Percentiles rank a stretch among this genome's conserved stretches.
phyloP scores from a whole-genome alignment of 2,329 filamentous ascomycete genomes.

The Talaromyces islandicus region DNA sequence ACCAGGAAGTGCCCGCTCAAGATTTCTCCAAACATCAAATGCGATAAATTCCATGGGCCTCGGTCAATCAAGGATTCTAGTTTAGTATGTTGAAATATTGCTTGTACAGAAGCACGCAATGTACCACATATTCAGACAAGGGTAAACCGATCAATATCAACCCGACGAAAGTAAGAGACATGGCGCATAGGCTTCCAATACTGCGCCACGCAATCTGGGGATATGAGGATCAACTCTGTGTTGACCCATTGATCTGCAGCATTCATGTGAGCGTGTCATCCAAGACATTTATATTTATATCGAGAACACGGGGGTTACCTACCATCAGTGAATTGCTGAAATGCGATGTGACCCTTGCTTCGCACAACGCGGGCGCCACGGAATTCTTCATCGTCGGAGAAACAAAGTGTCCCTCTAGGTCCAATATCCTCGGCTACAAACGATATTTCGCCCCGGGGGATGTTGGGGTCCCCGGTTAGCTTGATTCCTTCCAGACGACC shows the following conservation, averaged over 20 bases:
- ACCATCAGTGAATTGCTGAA: conserved; percentile 66
- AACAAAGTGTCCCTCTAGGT: conserved; percentile 54
- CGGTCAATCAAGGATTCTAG: not conserved
- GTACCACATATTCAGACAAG: conserved; percentile 16
- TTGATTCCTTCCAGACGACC: conserved; percentile 80
- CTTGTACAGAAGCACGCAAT: not conserved
- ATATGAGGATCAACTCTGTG: conserved; percentile 72
- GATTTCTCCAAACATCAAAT: not conserved
- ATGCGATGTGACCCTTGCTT: conserved; percentile 72
- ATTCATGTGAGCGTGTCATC: conserved; percentile 11
- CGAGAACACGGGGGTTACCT: conserved; percentile 27
- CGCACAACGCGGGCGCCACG: conserved; percentile 66
- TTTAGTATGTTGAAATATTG: not conserved
- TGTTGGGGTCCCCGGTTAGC: conserved; percentile 83
- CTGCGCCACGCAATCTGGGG: conserved; percentile 69
- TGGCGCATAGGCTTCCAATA: conserved; percentile 63
- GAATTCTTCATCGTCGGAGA: conserved; percentile 63
- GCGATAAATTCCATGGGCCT: not conserved
- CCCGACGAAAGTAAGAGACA: conserved; percentile 39
- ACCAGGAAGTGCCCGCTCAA: not conserved
- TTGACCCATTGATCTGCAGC: conserved; percentile 64
- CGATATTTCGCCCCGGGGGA: conserved; percentile 78
- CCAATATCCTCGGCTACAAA: conserved; percentile 78
- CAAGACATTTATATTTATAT: not conserved
- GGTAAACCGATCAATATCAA: conserved; percentile 36